Percentiles rank a stretch among this genome's conserved stretches.
Conservation (phyloP, 2,329 filamentous ascomycete species). For the Dendrostoma leiphaemia region DNA sequence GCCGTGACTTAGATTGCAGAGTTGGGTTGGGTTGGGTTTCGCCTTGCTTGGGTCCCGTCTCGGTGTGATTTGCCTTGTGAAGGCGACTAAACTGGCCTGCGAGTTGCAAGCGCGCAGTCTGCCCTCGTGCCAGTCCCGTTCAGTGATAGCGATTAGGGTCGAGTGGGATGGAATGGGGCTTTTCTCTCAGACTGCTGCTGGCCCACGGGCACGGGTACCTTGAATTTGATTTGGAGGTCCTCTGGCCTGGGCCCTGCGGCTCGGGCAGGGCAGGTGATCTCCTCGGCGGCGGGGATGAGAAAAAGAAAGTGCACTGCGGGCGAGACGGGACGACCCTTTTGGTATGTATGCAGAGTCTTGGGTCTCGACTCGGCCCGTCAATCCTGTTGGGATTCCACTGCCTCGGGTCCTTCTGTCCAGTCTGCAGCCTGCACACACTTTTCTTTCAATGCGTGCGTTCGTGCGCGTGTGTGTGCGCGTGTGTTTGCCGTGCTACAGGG, state of each 20-base stretch:
- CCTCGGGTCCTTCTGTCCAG: not conserved
- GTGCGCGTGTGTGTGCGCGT: no score
- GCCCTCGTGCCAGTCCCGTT: no score
- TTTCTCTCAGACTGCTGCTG: no score
- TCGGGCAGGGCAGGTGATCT: not conserved
- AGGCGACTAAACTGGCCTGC: no score
- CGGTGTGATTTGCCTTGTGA: not conserved
- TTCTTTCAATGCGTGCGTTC: no score
- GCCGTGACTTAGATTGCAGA: not conserved
- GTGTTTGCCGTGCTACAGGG: no score
- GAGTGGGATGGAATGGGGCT: no score
- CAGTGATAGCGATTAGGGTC: no score
- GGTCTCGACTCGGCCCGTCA: constrained; percentile 8
- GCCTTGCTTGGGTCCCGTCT: not conserved
- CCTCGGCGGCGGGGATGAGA: not conserved
- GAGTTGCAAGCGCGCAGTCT: no score
- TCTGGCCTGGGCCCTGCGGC: not conserved
- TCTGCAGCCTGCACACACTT: no score
- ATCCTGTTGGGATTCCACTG: not conserved
- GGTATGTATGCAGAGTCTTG: not conserved
- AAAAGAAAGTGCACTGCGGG: constrained; percentile 2
- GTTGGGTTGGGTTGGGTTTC: not conserved
- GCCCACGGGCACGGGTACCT: no score
- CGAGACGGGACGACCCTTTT: constrained; percentile 1
- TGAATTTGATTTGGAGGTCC: no score